Evolutionary conservation across 2,329 filamentous ascomycete species (phyloP).

Genomic region (Herpotrichia juniperi): DNA sequence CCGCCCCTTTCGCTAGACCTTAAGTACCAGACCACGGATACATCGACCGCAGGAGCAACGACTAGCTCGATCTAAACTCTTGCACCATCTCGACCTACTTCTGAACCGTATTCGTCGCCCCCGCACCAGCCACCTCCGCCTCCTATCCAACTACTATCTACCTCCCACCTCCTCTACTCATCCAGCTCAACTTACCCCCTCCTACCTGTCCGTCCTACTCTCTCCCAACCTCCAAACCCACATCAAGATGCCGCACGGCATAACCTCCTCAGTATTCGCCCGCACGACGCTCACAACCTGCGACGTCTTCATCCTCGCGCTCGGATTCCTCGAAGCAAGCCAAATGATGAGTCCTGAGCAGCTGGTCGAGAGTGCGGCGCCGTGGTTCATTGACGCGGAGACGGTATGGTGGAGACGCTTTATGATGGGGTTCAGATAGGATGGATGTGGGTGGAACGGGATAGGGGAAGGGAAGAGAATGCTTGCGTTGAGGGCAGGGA

Average conservation of each 20-base stretch:
- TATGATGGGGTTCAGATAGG: slow-evolving; percentile 56
- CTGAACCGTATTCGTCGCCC: too few species aligned
- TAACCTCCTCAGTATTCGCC: slow-evolving; percentile 32
- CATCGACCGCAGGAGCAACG: neutral
- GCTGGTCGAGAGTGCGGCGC: slow-evolving; percentile 31
- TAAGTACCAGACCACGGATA: neutral
- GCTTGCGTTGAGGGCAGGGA: neutral
- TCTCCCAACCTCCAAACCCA: neutral
- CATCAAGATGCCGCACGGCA: slow-evolving; percentile 33
- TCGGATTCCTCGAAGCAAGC: slow-evolving; percentile 27
- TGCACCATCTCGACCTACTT: too few species aligned
- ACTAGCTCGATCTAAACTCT: too few species aligned
- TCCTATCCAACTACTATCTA: too few species aligned
- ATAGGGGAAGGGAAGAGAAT: slow-evolving; percentile 25
- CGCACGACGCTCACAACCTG: slow-evolving; percentile 41
- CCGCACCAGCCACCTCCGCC: too few species aligned
- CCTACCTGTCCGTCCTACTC: neutral
- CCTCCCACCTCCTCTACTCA: neutral
- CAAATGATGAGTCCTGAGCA: slow-evolving; percentile 34
- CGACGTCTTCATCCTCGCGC: slow-evolving; percentile 40
- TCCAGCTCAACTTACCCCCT: slow-evolving; percentile 1
- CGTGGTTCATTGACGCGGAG: slow-evolving; percentile 42
- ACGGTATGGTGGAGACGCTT: slow-evolving; percentile 42
- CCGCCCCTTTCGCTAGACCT: neutral
- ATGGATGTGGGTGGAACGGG: too few species aligned